These are phyloP conservation scores for Coniophora puteana DNA, from an alignment of 1,284 basidiomycete genomes.

Conservation along the genomic window DNA sequence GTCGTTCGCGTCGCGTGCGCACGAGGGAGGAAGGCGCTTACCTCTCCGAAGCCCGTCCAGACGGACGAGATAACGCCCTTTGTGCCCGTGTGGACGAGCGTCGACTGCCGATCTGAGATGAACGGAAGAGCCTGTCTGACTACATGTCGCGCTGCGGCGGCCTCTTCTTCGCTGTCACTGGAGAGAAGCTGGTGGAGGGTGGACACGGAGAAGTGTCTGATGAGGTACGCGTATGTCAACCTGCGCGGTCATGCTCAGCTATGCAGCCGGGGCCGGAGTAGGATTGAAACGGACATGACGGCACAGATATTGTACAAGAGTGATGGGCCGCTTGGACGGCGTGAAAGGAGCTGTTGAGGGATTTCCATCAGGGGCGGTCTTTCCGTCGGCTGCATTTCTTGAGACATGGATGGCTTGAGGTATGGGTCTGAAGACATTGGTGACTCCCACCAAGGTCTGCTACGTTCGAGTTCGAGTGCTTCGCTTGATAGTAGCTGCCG, in stretches of 20 bases:
- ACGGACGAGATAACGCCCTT: conserved; percentile 51
- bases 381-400: too few relatives aligned
- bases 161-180: conserved; percentile 36
- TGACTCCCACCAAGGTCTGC: conserved; percentile 65
- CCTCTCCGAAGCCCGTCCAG: conserved; percentile 55
- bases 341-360: conserved; percentile 44
- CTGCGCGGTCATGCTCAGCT: conserved; percentile 33
- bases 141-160: conserved; percentile 40
- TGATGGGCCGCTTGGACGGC: conserved; percentile 35
- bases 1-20: too few relatives aligned
- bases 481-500: conserved; percentile 57
- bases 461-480: conserved; percentile 42
- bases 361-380: conserved; percentile 45
- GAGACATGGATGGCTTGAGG: too few relatives aligned
- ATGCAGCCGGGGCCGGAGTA: conserved; percentile 2
- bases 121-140: conserved; percentile 59
- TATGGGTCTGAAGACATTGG: too few relatives aligned
- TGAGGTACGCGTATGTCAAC: conserved; percentile 61
- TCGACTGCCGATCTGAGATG: conserved; percentile 53
- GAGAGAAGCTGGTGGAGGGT: conserved; percentile 46
- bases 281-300: conserved; percentile 48
- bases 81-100: conserved; percentile 42
- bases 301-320: conserved; percentile 64
- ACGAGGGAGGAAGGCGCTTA: too few relatives aligned
- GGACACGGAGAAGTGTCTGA: conserved; percentile 57